phyloP scores from a whole-genome alignment of 1,284 basidiomycete species.

The Naganishia sp. region DNA sequence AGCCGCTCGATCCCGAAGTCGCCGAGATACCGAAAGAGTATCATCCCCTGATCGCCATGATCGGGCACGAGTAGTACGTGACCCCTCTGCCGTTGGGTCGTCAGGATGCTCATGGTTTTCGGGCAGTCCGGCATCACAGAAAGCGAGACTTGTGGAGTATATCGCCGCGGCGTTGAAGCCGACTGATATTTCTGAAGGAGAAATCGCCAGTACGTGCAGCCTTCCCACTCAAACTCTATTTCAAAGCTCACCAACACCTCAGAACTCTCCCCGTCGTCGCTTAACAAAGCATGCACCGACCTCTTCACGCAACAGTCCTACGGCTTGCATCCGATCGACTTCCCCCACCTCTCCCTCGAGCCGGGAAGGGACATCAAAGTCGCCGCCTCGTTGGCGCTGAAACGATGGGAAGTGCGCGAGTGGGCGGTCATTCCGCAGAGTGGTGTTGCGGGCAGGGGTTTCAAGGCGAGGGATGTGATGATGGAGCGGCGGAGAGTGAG shows the following conservation, averaged over 20 bases:
- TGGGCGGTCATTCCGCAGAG: conserved; percentile 26
- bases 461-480: conserved; percentile 30
- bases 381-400: conserved; percentile 14
- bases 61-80: conserved; percentile 31
- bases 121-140: neutral
- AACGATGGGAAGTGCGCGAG: conserved; percentile 30
- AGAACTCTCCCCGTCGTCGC: conserved; percentile 16
- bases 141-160: conserved; percentile 21
- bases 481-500: conserved; percentile 7
- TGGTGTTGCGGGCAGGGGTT: conserved; percentile 14
- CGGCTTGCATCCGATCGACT: conserved; percentile 23
- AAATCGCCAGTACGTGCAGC: conserved; percentile 6
- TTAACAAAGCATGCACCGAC: conserved; percentile 8
- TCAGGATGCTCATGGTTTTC: neutral
- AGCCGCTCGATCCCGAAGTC: conserved; percentile 15
- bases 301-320: conserved; percentile 26
- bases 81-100: neutral
- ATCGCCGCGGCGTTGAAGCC: conserved; percentile 27
- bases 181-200: conserved; percentile 13
- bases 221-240: neutral
- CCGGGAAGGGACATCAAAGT: conserved; percentile 19
- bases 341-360: conserved; percentile 9
- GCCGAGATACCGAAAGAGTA: conserved; percentile 26
- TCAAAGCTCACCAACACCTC: neutral
- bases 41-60: conserved; percentile 30